Evolutionary conservation across 257 asterid genomes (phyloP), one percentile per base, ranked within the genome.

Genomic region (Capsicum baccatum): DNA sequence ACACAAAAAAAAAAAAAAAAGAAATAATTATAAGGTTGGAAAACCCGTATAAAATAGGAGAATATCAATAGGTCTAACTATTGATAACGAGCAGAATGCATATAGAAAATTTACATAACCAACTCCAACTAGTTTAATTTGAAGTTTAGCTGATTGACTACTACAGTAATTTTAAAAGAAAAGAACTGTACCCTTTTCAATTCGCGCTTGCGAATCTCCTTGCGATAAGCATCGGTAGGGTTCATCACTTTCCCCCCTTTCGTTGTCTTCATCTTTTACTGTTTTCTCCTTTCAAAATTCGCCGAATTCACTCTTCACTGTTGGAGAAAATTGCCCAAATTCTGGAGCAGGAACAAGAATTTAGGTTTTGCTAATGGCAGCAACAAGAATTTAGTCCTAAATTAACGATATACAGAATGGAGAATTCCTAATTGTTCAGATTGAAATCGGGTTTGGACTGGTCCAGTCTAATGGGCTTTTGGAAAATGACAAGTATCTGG

Each of bases 191-290:
- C 81, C 81, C 81, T 76, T 76, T 76, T 76, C 81, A 97, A 91
- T 91, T 97, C 99, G 88, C 93, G 92, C 39, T 94, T 97, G 50
- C 98, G 98, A 55, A 91, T 88, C 94, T 97, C 98, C 81, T 97
- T 97, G 67, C 99, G 97, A 84, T 90, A 95, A 33, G 99, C 95
- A 87, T 95, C 98, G 87, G 99, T 97, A 92, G 99, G 99, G 95
- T 97, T 97, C 99, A 97, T 97, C 81, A 97, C 93, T 89, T 97
- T 97, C 87, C 99, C 99, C 54, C 99, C 98, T 89, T 97, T 97
- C 66, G 99, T 97, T 63, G 98, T 97, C 94, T 95, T 95, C 96
- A 93, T 96, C 91, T 90, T 26, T 26, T 26, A 1, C 33, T 26
- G 33, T 26, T 26, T 26, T 26, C 26, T 26, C 33, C 33, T 26